These are phyloP conservation scores for Phlyctochytrium arcticum DNA, from an alignment of 192 early-diverging fungal genomes.

Conservation along the genomic window DNA sequence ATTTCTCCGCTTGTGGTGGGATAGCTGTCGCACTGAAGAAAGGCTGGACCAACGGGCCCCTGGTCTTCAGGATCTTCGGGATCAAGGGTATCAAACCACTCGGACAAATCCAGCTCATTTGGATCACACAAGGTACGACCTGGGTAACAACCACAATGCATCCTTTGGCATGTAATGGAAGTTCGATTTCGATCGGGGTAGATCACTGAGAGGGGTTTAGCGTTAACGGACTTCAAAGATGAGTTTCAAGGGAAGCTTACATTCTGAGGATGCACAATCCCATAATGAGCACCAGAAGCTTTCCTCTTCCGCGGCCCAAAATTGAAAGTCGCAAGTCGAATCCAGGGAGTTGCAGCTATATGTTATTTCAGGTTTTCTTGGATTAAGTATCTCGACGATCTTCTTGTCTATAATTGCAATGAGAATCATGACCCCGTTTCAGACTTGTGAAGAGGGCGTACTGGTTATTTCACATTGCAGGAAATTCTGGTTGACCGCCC, in stretches of 20 bases:
- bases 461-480: slow-evolving; percentile 44
- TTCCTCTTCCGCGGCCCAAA: slow-evolving; percentile 82
- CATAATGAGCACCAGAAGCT: slow-evolving; percentile 87
- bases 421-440: not conserved
- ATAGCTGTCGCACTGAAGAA: slow-evolving; percentile 26
- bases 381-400: slow-evolving; percentile 29
- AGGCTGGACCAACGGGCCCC: slow-evolving; percentile 52
- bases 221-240: not conserved
- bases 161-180: slow-evolving; percentile 62
- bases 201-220: slow-evolving; percentile 28
- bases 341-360: slow-evolving; percentile 21
- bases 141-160: slow-evolving; percentile 77
- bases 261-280: slow-evolving; percentile 66
- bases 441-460: not conserved
- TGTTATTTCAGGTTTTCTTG: slow-evolving; percentile 29
- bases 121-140: slow-evolving; percentile 80
- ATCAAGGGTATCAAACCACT: slow-evolving; percentile 61
- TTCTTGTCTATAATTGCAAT: slow-evolving; percentile 17
- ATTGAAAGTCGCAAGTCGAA: slow-evolving; percentile 31
- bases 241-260: slow-evolving; percentile 15
- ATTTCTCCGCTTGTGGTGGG: not conserved
- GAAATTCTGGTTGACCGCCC: slow-evolving; percentile 28
- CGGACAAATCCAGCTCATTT: slow-evolving; percentile 71
- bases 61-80: slow-evolving; percentile 74
- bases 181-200: slow-evolving; percentile 54